Percentiles rank a stretch among this genome's conserved stretches.
Evolutionary conservation across 106 monocot genomes (phyloP).

Genomic region (Dendrobium huoshanense): DNA sequence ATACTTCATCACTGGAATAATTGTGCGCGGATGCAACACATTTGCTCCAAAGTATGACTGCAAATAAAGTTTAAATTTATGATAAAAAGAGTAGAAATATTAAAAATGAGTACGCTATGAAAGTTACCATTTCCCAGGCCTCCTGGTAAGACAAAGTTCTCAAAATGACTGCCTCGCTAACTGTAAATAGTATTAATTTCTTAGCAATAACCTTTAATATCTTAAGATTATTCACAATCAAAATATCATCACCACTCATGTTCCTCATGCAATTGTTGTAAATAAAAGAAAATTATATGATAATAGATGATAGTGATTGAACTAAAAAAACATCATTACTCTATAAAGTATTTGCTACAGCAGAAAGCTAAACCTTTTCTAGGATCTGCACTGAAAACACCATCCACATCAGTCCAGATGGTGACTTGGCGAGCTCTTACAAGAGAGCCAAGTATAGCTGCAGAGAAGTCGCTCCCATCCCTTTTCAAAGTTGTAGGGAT

Average conservation of each 20-base stretch:
- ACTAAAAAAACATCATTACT: not conserved
- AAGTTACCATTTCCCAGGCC: conserved; percentile 98
- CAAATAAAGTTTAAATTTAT: conserved; percentile 12
- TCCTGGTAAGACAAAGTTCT: conserved; percentile 91
- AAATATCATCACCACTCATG: not conserved
- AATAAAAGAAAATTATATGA: not conserved
- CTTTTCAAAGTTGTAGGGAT: conserved; percentile 95
- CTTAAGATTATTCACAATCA: not conserved
- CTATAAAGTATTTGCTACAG: not conserved
- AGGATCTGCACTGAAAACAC: conserved; percentile 97
- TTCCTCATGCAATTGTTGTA: not conserved
- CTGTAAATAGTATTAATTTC: conserved; percentile 40
- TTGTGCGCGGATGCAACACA: conserved; percentile 96
- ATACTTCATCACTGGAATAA: conserved; percentile 91
- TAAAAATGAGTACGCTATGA: not conserved
- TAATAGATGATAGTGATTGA: not conserved
- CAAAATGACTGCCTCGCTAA: conserved; percentile 93
- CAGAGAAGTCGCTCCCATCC: conserved; percentile 99
- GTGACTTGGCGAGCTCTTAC: conserved; percentile 84
- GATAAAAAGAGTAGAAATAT: not conserved
- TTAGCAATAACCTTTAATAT: conserved; percentile 2
- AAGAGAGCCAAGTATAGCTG: conserved; percentile 89
- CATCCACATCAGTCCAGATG: conserved; percentile 99
- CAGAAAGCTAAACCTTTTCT: conserved; percentile 70
- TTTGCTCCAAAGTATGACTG: conserved; percentile 99